Base-by-base conservation (phyloP, 2,329 filamentous ascomycete genomes). In the Nemania sp. region DNA sequence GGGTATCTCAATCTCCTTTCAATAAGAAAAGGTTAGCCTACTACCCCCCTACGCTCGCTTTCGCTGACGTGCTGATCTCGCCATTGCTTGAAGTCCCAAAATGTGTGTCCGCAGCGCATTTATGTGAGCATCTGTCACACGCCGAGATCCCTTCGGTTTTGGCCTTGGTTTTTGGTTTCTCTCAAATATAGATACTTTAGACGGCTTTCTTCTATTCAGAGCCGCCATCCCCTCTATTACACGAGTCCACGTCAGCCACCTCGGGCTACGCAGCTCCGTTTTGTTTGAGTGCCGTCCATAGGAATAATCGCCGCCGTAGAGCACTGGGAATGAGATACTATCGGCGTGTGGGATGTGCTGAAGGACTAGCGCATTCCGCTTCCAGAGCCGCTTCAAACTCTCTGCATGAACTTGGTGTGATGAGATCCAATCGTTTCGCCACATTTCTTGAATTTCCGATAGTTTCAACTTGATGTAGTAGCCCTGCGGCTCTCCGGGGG, bases 381-480 rank as follows among this genome's bases (percentile, higher is more conserved):
- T 51, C 70, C 71, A 72, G 7, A 69, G 41, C 18, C 22, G 15
- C 13, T 29, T 11, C 3, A 73, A 54, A 18, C 13, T 15, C 2
- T 63, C 15, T 24, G n/a, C 57, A 18, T 69, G 70, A 3, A 8
- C 11, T 26, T 66, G 18, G 41, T 71, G 67, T 13, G 62, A 38
- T 13, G n/a, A 26, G 15, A 64, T 29, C 68, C 64, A 73, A 15
- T 70, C 62, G 13, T 10, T 55, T 24, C 22, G 57, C 55, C 13
- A 32, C 66, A 72, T 70, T 10, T 11, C 43, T 53, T 63, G 52
- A 18, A 73, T 62, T 5, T 69, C 64, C 26, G 58, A 64, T n/a
- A 71, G 15, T 13, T 55, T 55, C 13, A 70, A 26, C 27, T 66
- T 69, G 60, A 72, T 64, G 29, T 71, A 71, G 45, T 72, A 73